Percentiles rank a stretch among this genome's conserved stretches.
Conservation (phyloP, 148 eudicot species). For the Suaeda aralocaspica region DNA sequence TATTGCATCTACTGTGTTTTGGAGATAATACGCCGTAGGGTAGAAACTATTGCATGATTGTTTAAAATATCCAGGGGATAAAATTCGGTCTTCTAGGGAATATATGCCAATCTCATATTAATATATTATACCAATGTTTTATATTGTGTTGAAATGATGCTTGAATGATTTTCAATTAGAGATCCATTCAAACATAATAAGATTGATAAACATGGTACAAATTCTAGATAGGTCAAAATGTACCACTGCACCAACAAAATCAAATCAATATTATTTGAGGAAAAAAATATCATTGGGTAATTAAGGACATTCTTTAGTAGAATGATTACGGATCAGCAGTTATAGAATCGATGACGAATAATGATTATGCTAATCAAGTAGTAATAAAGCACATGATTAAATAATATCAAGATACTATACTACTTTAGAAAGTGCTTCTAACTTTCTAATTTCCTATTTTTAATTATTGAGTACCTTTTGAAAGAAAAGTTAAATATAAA, state of each 20-base stretch:
- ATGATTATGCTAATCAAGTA: slow-evolving; percentile 2
- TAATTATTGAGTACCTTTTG: not conserved
- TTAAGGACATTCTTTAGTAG: slow-evolving; percentile 8
- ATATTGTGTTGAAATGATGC: slow-evolving; percentile 2
- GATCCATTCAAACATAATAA: slow-evolving; percentile 22
- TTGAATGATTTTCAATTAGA: slow-evolving; percentile 14
- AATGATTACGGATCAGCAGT: too few species aligned
- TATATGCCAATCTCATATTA: slow-evolving; percentile 17
- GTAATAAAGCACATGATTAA: slow-evolving; percentile 13
- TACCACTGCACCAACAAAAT: not conserved
- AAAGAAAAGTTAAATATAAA: slow-evolving; percentile 5
- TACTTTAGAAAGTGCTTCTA: slow-evolving; percentile 10
- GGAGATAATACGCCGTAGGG: too few species aligned
- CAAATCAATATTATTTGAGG: slow-evolving; percentile 19
- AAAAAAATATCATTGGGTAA: slow-evolving; percentile 14
- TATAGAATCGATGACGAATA: slow-evolving; percentile 24
- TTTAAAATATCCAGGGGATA: too few species aligned
- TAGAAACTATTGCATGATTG: too few species aligned
- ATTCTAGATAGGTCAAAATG: slow-evolving; percentile 30
- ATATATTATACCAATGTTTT: not conserved
- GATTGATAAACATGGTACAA: slow-evolving; percentile 25
- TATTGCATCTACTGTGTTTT: too few species aligned
- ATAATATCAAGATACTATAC: not conserved
- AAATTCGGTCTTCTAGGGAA: not conserved
- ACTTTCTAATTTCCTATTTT: not conserved